Conservation (phyloP, 371 early-diverging fungal species). For the Conidiobolus incongruus region DNA sequence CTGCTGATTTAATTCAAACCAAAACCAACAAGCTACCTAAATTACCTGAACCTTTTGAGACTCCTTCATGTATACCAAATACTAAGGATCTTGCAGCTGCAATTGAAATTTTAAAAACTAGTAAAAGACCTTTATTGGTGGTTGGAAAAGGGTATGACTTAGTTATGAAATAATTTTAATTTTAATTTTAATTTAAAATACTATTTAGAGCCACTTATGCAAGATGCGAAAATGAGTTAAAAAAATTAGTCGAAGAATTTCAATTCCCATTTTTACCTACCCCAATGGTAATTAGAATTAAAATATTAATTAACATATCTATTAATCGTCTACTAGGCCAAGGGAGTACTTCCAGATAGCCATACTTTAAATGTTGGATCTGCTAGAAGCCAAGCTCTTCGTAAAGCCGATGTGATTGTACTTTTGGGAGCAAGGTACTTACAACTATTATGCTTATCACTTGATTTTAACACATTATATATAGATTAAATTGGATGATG, state of each 20-base stretch:
- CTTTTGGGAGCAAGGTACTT: conserved; percentile 34
- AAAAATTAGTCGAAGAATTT: conserved; percentile 22
- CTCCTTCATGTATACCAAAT: conserved; percentile 23
- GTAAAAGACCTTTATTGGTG: conserved; percentile 38
- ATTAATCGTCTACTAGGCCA: conserved; percentile 14
- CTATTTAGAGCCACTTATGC: conserved; percentile 32
- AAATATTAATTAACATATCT: not conserved
- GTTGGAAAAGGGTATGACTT: conserved; percentile 45
- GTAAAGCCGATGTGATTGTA: conserved; percentile 42
- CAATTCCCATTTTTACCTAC: conserved; percentile 51
- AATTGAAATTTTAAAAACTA: conserved; percentile 11
- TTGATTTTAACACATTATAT: not conserved
- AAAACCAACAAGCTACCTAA: conserved; percentile 8
- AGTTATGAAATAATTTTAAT: not conserved
- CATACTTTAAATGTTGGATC: conserved; percentile 39
- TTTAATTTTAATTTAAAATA: not conserved
- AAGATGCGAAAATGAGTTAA: conserved; percentile 33
- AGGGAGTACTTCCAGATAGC: conserved; percentile 39
- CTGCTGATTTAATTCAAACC: conserved; percentile 44
- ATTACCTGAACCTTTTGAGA: conserved; percentile 6
- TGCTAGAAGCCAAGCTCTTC: conserved; percentile 42
- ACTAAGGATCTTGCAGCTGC: conserved; percentile 12
- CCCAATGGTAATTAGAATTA: conserved; percentile 22
- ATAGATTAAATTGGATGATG: conserved; percentile 52
- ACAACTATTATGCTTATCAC: not conserved